phyloP scores from a whole-genome alignment of 768 basidiomycete genomes.

The Boletus rubroflammeus region DNA sequence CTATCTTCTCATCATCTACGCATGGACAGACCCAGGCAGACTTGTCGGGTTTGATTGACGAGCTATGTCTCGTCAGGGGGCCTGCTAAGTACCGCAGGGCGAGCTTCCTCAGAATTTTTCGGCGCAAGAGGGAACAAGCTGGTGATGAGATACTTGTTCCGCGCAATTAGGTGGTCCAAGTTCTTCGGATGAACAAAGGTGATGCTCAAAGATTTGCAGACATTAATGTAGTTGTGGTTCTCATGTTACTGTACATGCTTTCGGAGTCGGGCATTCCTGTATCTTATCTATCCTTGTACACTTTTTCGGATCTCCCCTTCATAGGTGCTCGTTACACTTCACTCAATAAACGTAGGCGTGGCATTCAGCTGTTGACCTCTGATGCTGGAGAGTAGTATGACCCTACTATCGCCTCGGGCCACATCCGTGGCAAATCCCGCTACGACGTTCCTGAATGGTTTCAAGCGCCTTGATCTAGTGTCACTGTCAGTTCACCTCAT shows the following conservation, averaged over 20 bases:
- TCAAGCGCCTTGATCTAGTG: neutral
- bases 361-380: neutral
- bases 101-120: conserved; percentile 15
- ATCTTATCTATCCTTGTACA: conserved; percentile 1
- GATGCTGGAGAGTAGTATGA: no score
- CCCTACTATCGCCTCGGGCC: no score
- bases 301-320: neutral
- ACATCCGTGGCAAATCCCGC: neutral
- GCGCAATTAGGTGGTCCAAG: neutral
- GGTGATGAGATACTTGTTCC: neutral
- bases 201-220: neutral
- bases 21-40: neutral
- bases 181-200: neutral
- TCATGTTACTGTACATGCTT: no score
- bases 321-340: neutral
- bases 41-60: conserved; percentile 15
- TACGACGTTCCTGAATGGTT: neutral
- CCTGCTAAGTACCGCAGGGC: conserved; percentile 13
- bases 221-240: neutral
- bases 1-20: neutral
- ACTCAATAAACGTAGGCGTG: neutral
- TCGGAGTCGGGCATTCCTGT: neutral
- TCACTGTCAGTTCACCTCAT: neutral
- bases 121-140: conserved; percentile 11
- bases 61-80: conserved; percentile 24